Evolutionary conservation across 768 basidiomycete species (phyloP), one percentile per base, ranked within the genome.

Genomic region (Leccinum sublutescens): DNA sequence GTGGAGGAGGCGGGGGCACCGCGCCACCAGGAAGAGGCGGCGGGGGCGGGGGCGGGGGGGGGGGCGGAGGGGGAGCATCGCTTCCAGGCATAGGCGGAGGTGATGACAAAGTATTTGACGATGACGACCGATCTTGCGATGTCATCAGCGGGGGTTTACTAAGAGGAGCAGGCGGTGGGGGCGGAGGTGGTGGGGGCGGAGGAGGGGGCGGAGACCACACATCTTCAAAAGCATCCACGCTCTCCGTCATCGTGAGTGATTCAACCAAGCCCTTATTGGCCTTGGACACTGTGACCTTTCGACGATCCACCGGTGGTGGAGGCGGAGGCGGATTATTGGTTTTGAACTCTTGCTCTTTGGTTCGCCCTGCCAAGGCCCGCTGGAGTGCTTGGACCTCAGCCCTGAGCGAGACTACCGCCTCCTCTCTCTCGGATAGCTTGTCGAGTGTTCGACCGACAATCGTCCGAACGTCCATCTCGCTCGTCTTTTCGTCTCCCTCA

Each of bases 381-480:
- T 83, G 84, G 50, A 86, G 76, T 4, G 78, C 76, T 19, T 75
- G 70, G 6, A 88, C 73, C 64, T 88, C 78, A 12, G 70, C 67
- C 60, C 72, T 77, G 25, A 95, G 78, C 10, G 72, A 61, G 3
- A 68, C 67, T 38, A 92, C 86, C 64, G 87, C 83, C 17, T 83
- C 79, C 50, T 93, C 90, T 64, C 88, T 89, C 66, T 83, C 79
- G 0, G 82, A 79, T 48, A 92, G 70, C 29, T 80, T 82, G 55
- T 91, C 88, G 34, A 95, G 85, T 2, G 86, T 82, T 34, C 82
- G 82, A n/a, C 78, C 80, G 0, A 86, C 91, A 62, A 95, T 87
- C 12, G 78, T 66, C 56, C 87, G 83, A 3, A 88, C 81, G 64
- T 93, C 89, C 51, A 87, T 68, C 52, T 85, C 84, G 0, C 78